Evolutionary conservation across 257 asterid species (phyloP), one percentile per base, ranked within the genome.

Genomic region (Scutellaria barbata): DNA sequence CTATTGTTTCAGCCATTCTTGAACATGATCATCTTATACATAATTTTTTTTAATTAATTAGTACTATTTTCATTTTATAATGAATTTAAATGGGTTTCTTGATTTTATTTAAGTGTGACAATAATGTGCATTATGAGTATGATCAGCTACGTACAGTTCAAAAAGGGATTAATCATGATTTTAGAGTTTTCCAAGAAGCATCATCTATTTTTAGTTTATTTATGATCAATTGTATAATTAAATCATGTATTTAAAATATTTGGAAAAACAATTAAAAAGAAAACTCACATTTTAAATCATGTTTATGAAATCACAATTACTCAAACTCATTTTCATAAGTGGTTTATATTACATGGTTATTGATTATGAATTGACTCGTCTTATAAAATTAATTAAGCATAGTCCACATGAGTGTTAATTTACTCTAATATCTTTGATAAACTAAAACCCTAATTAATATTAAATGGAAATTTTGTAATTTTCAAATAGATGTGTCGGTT

Each of bases 1-100:
- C 72, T 77, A n/a, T 52, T 71, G 77, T 56, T 61, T 61, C 69
- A 12, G 5, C 73, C 50, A 41, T 61, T 62, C 65, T 45, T 71
- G 53, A 70, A 67, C 78, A 66, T 40, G 35, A 48, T 71, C 35
- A 18, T 30, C n/a, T 39, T 45, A 2, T n/a, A 22, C 20, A 12
- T n/a, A 50, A 37, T 35, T 6, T 37, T 58, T 71, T 37, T 14
- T 20, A 18, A 7, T 37, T 16, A 16, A 9, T 12, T 16, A 13
- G 13, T 1, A 30, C 16, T 5, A 9, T 18, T 6, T 12, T 33
- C 6, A 12, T 51, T 61, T 8, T 30, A 20, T 39, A 68, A 40
- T 43, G 39, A 30, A 3, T 18, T 18, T 5, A 53, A 54, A 16
- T 39, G 43, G 37, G 10, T 1, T 68, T 52, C 3, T 68, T 68